Evolutionary conservation across 164 flowering plant species (phyloP), one percentile per base, ranked within the genome.

Genomic region (Aristolochia contorta): DNA sequence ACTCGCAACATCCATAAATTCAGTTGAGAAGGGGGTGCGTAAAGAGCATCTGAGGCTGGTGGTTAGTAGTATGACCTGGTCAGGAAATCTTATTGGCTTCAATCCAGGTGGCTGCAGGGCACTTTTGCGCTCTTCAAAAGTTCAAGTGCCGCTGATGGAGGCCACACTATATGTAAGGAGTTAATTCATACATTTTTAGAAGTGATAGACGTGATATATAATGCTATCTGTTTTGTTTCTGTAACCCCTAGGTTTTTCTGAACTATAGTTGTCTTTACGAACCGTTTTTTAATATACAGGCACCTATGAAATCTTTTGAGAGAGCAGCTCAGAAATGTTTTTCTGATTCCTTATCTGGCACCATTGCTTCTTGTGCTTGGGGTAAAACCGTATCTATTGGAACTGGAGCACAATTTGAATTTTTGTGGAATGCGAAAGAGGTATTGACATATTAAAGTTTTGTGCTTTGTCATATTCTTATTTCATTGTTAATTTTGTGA

Each of bases 291-390:
- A 6, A 16, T 52, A 12, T 41, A 16, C 65, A 88, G 99, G 82
- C 88, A 21, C 99, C 99, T 20, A 80, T 78, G 65, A 84, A 78
- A 74, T 87, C 95, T 65, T 94, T 94, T 72, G 99, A 91, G 77
- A 84, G 72, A 70, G 91, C 99, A 59, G 89, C 99, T 61, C 95
- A 85, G 64, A 91, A 85, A 73, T 77, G 89, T 60, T 85, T 87
- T 70, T 37, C 33, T 12, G 99, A 94, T 75, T 67, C 86, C 18
- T 70, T 94, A 32, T 73, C 88, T 7, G 85, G 96, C 70, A 72
- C 85, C 14, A 96, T 94, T 57, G 99, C 84, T 19, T 83, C 99
- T 37, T 91, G 96, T 74, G 83, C 97, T 8, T 94, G 97, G 97
- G 97, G 99, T 15, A 89, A 84, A 69, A 87, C 75, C 69, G 97